Base-by-base conservation (phyloP, 306 rosid species). In the Quercus rubra region DNA sequence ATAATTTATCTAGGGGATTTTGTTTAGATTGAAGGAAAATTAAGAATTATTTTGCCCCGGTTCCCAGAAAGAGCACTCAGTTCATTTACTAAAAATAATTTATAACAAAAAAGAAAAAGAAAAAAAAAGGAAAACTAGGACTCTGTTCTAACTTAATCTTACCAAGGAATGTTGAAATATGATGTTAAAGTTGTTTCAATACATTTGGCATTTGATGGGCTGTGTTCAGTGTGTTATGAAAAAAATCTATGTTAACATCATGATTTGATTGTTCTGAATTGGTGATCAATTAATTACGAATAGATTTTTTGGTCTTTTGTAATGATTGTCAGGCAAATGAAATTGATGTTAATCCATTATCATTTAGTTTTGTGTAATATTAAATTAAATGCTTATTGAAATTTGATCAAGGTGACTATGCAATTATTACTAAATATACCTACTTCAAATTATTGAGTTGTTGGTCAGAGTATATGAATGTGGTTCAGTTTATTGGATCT, bases 401-500 rank as follows among this genome's bases (percentile, higher is more conserved):
- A 61, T 23, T 11, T 61, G 67, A 61, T 25, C 6, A 61, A 14
- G 13, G 18, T 61, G 67, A 21, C 67, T 61, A 12, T 49, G 67
- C 67, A 10, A 61, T 61, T 61, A 30, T 64, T 28, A 64, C 7
- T 64, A 64, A 64, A 64, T 17, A 2, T 15, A 31, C n/a, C n/a
- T n/a, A n/a, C n/a, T n/a, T 17, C 0, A n/a, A 18, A 43, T 78
- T 72, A 30, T 66, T 15, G 57, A 77, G 66, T 21, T 19, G 59
- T 79, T 58, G 5, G 54, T 20, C 52, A 68, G 41, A n/a, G 66
- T 27, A 14, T 54, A 41, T 62, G 18, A 38, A 20, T 33, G 56
- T 23, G 51, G 72, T 76, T 61, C 25, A 49, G 67, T 76, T 77
- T 28, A 81, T 52, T 73, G 43, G 74, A 78, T 66, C 80, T 52